Conservation (phyloP, 306 rosid species). For the Erythrophleum fordii region DNA sequence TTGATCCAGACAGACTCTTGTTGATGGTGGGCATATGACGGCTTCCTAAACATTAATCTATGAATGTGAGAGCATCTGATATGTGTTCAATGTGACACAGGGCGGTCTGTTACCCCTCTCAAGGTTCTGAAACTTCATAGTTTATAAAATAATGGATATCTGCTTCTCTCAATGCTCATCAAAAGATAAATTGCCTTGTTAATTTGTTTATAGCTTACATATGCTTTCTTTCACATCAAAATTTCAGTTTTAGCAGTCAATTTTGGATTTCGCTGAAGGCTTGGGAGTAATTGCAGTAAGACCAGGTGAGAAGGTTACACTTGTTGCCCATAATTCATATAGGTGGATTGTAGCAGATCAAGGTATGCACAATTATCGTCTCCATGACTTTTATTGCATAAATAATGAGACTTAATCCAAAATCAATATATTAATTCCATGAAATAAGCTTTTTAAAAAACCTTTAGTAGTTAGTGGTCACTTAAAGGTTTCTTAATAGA, state of each 20-base stretch:
- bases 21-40: constrained; percentile 18
- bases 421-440: constrained; percentile 7
- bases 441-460: no score
- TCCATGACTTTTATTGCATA: constrained; percentile 14
- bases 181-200: not conserved
- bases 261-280: constrained; percentile 87
- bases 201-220: constrained; percentile 14
- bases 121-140: constrained; percentile 3
- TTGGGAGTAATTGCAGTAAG: constrained; percentile 79
- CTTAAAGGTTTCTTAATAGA: no score
- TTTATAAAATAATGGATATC: not conserved
- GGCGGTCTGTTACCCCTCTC: not conserved
- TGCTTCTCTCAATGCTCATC: not conserved
- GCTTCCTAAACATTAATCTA: constrained; percentile 4
- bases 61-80: not conserved
- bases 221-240: constrained; percentile 12
- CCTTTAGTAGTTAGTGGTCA: no score
- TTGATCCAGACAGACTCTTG: no score
- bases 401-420: not conserved
- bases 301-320: constrained; percentile 82
- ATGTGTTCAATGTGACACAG: not conserved
- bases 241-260: constrained; percentile 80
- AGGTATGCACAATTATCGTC: constrained; percentile 52
- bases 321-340: constrained; percentile 91
- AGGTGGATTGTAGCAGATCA: constrained; percentile 97